phyloP scores from a whole-genome alignment of 2,329 filamentous ascomycete genomes.

The Talaromyces funiculosus region DNA sequence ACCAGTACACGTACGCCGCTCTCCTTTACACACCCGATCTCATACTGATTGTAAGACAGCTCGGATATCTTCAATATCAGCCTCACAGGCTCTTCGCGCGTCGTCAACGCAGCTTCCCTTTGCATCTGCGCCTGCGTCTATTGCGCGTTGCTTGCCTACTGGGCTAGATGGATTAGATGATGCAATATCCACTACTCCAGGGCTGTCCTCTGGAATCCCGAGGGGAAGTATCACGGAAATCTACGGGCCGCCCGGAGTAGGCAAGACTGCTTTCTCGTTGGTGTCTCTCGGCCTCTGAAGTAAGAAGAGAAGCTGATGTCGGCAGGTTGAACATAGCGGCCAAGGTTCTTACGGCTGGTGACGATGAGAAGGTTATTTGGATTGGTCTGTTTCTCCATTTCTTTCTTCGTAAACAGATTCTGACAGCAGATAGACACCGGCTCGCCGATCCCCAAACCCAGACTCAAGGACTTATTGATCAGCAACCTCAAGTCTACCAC shows the following conservation, averaged over 20 bases:
- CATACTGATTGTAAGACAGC: slow-evolving; percentile 18
- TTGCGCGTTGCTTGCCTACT: slow-evolving; percentile 30
- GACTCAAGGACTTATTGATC: slow-evolving; percentile 46
- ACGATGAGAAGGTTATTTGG: slow-evolving; percentile 66
- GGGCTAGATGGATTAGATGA: slow-evolving; percentile 47
- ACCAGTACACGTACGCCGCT: not conserved
- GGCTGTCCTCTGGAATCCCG: slow-evolving; percentile 51
- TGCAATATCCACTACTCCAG: slow-evolving; percentile 16
- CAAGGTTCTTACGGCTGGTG: slow-evolving; percentile 55
- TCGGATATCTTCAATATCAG: slow-evolving; percentile 30
- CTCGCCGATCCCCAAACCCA: slow-evolving; percentile 42
- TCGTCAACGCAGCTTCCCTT: slow-evolving; percentile 8
- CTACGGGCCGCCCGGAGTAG: slow-evolving; percentile 78
- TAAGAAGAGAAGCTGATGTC: not conserved
- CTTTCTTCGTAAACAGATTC: slow-evolving; percentile 7
- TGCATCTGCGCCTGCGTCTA: slow-evolving; percentile 11
- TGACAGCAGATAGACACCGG: slow-evolving; percentile 40
- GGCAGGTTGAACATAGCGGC: slow-evolving; percentile 64
- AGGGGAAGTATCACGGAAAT: slow-evolving; percentile 78
- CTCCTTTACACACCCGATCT: not conserved
- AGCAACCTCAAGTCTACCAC: slow-evolving; percentile 12
- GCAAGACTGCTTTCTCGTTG: slow-evolving; percentile 79
- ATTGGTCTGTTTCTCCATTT: slow-evolving; percentile 57
- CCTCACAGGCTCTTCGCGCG: slow-evolving; percentile 32
- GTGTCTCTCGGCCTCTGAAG: not conserved